Conservation (phyloP, 176 grass and related monocot genomes). For the Dendrocalamus sinicus region DNA sequence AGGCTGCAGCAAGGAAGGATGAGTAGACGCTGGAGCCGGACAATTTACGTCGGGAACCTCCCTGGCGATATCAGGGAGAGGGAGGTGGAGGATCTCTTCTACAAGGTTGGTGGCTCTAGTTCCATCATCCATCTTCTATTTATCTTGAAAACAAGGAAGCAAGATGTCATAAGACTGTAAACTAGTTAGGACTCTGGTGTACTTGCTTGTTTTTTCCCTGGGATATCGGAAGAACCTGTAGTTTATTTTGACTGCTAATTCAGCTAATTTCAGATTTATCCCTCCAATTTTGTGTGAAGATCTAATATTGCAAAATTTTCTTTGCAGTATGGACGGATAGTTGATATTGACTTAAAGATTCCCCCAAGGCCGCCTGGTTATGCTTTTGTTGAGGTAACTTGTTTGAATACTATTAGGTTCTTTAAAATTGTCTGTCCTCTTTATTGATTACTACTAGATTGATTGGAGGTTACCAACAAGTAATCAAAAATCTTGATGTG, state of each 20-base stretch:
- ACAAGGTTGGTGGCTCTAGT: slow-evolving; percentile 51
- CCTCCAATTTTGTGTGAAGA: neutral
- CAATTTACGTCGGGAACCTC: slow-evolving; percentile 82
- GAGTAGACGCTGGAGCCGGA: slow-evolving; percentile 70
- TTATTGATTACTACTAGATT: neutral
- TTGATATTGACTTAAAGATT: slow-evolving; percentile 86
- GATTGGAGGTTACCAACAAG: neutral
- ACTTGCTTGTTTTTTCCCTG: neutral
- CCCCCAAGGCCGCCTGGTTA: slow-evolving; percentile 82
- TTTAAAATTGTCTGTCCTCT: neutral
- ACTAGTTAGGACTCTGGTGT: neutral
- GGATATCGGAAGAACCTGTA: neutral
- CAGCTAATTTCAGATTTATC: neutral
- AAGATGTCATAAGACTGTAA: neutral
- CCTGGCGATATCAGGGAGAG: slow-evolving; percentile 79
- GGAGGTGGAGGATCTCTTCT: slow-evolving; percentile 86
- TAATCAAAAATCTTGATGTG: neutral
- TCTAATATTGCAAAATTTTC: slow-evolving; percentile 1
- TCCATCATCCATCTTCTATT: neutral
- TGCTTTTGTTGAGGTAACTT: slow-evolving; percentile 79
- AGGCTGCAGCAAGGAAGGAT: slow-evolving; percentile 50
- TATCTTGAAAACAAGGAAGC: neutral
- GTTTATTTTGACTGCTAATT: neutral
- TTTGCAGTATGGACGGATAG: slow-evolving; percentile 72
- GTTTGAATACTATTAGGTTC: neutral